Conservation (phyloP, 495 filamentous ascomycete species). For the Copromyces sp. region DNA sequence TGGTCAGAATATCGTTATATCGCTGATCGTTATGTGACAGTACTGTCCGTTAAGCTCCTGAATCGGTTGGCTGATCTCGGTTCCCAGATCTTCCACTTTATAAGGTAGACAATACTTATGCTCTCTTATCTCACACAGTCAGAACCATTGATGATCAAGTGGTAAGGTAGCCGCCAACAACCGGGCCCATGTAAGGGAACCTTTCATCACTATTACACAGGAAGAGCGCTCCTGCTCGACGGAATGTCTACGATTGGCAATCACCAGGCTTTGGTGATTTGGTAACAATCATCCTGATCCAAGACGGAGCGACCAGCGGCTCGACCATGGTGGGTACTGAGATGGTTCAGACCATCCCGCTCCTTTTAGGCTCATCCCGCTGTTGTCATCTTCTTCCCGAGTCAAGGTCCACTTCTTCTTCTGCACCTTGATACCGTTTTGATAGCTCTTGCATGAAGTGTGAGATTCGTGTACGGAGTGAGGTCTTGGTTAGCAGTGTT, state of each 20-base stretch:
- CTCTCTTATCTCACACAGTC: neutral
- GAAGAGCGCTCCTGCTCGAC: neutral
- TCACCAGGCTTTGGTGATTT: neutral
- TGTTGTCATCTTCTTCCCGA: conserved; percentile 14
- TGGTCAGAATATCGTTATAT: too few relatives aligned
- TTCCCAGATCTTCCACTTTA: neutral
- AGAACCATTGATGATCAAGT: neutral
- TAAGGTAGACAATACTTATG: neutral
- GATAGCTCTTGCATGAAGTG: conserved; percentile 9
- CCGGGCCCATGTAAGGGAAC: neutral
- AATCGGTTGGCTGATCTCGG: neutral
- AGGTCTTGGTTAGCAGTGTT: neutral
- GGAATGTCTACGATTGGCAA: neutral
- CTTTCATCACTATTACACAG: neutral
- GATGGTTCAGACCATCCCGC: neutral
- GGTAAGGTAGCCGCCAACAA: neutral
- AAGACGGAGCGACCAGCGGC: neutral
- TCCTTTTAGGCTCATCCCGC: conserved; percentile 24
- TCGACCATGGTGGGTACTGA: neutral
- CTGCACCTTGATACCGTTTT: conserved; percentile 14
- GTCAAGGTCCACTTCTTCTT: conserved; percentile 3
- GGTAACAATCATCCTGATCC: neutral
- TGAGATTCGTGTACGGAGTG: neutral
- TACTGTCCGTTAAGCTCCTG: neutral
- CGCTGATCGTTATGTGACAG: neutral